These are phyloP conservation scores for Microdochium bolleyi DNA, from an alignment of 2,329 filamentous ascomycete genomes.

Conservation along the genomic window DNA sequence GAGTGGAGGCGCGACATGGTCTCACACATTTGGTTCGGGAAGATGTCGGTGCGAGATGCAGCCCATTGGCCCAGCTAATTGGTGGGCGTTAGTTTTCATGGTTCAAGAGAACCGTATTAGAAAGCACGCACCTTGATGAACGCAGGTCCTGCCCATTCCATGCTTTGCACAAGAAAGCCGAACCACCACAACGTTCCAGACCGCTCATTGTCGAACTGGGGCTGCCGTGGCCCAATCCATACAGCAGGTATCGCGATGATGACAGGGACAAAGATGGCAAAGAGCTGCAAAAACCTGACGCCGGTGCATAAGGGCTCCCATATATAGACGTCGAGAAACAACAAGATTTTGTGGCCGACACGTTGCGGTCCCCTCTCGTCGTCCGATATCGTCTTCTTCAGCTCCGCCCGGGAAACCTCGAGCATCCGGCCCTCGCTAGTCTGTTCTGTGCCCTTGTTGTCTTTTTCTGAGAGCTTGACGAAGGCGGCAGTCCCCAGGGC, in stretches of 20 bases:
- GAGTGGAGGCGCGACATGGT: constrained; percentile 95
- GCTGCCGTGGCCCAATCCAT: constrained; percentile 64
- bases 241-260: constrained; percentile 71
- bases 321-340: constrained; percentile 65
- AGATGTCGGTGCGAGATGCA: constrained; percentile 91
- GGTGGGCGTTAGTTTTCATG: background rate
- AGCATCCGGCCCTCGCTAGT: constrained; percentile 86
- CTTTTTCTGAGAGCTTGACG: constrained; percentile 47
- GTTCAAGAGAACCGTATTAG: background rate
- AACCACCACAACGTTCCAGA: constrained; percentile 93
- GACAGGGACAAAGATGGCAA: constrained; percentile 86
- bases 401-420: constrained; percentile 69
- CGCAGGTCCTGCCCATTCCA: constrained; percentile 89
- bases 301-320: constrained; percentile 84
- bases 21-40: constrained; percentile 83
- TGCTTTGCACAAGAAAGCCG: constrained; percentile 71
- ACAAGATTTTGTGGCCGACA: constrained; percentile 49
- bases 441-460: constrained; percentile 39
- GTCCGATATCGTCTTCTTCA: constrained; percentile 59
- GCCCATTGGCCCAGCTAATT: constrained; percentile 90
- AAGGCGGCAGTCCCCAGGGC: constrained; percentile 48
- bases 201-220: constrained; percentile 64
- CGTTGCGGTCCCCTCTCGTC: constrained; percentile 52
- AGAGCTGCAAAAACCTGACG: constrained; percentile 78
- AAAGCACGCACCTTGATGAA: constrained; percentile 75